Base-by-base conservation (phyloP, 2,329 filamentous ascomycete species). In the Alternaria consortialis region DNA sequence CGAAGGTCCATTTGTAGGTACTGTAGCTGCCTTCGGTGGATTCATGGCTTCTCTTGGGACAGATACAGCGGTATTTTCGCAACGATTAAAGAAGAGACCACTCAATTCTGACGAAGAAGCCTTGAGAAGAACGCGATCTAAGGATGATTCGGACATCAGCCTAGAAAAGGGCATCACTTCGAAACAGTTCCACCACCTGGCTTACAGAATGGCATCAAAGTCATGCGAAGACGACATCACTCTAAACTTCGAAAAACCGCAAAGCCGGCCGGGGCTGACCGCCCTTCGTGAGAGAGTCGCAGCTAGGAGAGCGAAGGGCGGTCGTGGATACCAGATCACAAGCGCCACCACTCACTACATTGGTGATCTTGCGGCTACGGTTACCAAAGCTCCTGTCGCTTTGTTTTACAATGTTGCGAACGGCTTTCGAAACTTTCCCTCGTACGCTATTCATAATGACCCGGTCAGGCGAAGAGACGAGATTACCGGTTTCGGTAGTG, bases 401-500 rank as follows among this genome's bases (percentile, higher is more conserved):
- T 47, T 71, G 8, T 68, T 69, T n/a, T 69, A 70, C 40, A 69
- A 71, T 25, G 13, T 67, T 29, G 67, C 66, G 0, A 71, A 69
- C 32, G 69, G 69, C 15, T 67, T 64, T 27, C 64, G 66, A 1
- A 70, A 71, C 20, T 0, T 64, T 1, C 69, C 67, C 1, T 69
- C 69, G 1, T 70, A 70, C 25, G 25, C 53, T 4, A 60, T 68
- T 25, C 56, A 48, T 20, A 63, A 69, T 27, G 69, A 70, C 31
- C 36, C 52, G 7, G 59, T 62, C 11, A 47, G 67, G 5, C 61
- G 58, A 47, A 43, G 69, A 17, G 67, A 71, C n/a, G 67, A 70
- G n/a, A 66, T 71, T 20, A 92, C 90, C 0, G 90, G 88, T 34
- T 80, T 96, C 39, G 84, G 86, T 36, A 91, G 88, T 62, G 93